Base-by-base conservation (phyloP, 2,329 filamentous ascomycete genomes). In the Monosporascus ibericus region DNA sequence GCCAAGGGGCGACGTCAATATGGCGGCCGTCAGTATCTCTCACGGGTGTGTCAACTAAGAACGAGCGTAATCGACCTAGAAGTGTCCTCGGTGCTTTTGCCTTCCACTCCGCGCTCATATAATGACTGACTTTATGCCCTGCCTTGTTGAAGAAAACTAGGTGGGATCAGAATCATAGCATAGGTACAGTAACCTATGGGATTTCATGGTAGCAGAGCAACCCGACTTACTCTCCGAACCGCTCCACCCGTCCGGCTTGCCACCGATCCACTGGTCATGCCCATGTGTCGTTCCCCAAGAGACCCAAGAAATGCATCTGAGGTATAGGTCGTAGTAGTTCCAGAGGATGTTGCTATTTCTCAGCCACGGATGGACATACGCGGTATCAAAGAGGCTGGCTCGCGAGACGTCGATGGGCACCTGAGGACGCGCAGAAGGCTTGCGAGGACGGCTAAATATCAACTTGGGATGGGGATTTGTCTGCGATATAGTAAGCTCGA, bases 301-400 rank as follows among this genome's bases (percentile, higher is more conserved):
- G 3, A 70, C 53, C 60, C 65, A 72, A 47, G 74, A 70, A 54
- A 75, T 73, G 9, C 59, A 63, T 51, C 73, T 70, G 52, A 77
- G 69, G 60, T 74, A 77, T 24, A 60, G 57, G 49, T 78, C 72
- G 53, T 79, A 79, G 50, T 72, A 72, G 1, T 57, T 58, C 76
- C 76, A 79, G 5, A 73, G 67, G 3, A 74, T 54, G 1, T 58
- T 64, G 15, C 71, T 72, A n/a, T 68, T 68, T 52, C 75, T 72
- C 0, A 79, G 63, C 3, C 70, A 52, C 0, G 73, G 72, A n/a
- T 77, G 76, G 5, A 74, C 71, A 50, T 79, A 79, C 5, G 75
- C 74, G 0, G 76, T 78, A 54, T 79, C 76, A 54, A 80, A 78
- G 5, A 79, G 60, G 50, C 74, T 77, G 9, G 75, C 75, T 1